Evolutionary conservation across 768 basidiomycete species (phyloP).

Genomic region (Clathrus columnatus): DNA sequence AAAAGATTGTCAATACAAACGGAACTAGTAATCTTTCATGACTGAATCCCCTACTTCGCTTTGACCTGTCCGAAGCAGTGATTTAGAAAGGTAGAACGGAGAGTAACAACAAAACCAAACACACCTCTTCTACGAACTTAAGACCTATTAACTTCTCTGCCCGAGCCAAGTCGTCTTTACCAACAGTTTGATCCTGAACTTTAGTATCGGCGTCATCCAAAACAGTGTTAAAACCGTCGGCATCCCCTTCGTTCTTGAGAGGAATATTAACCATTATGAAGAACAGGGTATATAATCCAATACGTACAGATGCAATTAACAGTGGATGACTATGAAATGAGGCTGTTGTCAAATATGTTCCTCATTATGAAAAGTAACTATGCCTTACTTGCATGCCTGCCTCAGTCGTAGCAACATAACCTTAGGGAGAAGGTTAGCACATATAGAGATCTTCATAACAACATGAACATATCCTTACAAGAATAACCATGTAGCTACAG

Average conservation of each 20-base stretch:
- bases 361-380: not conserved
- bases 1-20: not conserved
- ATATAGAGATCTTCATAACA: not conserved
- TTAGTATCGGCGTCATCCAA: constrained; percentile 26
- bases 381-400: constrained; percentile 48
- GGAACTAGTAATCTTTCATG: too few species aligned
- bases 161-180: constrained; percentile 48
- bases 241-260: not conserved
- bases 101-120: not conserved
- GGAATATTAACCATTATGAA: not conserved
- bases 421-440: constrained; percentile 20
- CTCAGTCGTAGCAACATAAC: constrained; percentile 70
- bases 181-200: constrained; percentile 35
- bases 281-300: not conserved
- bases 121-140: constrained; percentile 26
- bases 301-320: constrained; percentile 47
- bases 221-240: not conserved
- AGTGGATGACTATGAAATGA: constrained; percentile 41
- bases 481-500: constrained; percentile 37
- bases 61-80: constrained; percentile 1
- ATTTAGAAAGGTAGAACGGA: not conserved
- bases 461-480: constrained; percentile 25
- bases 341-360: too few species aligned
- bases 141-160: constrained; percentile 39
- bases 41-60: not conserved